Conservation (phyloP, 1,284 basidiomycete species). For the Amylostereum areolatum region DNA sequence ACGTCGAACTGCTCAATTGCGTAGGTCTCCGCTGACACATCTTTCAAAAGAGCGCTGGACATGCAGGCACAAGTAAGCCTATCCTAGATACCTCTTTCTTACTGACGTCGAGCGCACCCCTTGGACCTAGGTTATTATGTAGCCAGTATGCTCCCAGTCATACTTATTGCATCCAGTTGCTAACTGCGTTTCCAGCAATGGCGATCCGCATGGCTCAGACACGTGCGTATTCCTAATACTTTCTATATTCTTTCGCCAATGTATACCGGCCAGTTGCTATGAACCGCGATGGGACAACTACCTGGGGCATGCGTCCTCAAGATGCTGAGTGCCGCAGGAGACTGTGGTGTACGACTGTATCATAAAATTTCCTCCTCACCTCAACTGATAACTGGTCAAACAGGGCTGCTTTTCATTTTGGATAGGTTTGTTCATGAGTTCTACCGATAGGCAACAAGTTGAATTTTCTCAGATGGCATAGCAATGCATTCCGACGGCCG, state of each 20-base stretch:
- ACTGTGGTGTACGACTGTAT: slow-evolving; percentile 17
- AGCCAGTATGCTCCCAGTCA: slow-evolving; percentile 3
- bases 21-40: background rate
- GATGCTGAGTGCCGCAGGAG: slow-evolving; percentile 17
- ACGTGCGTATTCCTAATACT: slow-evolving; percentile 2
- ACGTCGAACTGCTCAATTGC: background rate
- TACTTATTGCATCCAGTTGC: background rate
- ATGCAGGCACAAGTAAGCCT: slow-evolving; percentile 7
- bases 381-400: background rate
- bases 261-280: slow-evolving; percentile 13
- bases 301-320: slow-evolving; percentile 15
- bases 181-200: slow-evolving; percentile 2
- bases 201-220: slow-evolving; percentile 20
- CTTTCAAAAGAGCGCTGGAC: slow-evolving; percentile 14
- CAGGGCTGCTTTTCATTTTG: slow-evolving; percentile 15
- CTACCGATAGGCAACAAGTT: background rate
- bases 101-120: no score
- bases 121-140: slow-evolving; percentile 8
- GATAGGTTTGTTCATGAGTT: slow-evolving; percentile 12
- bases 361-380: background rate
- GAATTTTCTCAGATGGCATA: slow-evolving; percentile 8
- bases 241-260: background rate
- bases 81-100: no score
- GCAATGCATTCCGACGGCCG: slow-evolving; percentile 14
- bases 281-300: slow-evolving; percentile 16